Percentiles rank a stretch among this genome's conserved stretches.
Evolutionary conservation across 2,329 filamentous ascomycete species (phyloP).

Genomic region (Zymoseptoria brevis): DNA sequence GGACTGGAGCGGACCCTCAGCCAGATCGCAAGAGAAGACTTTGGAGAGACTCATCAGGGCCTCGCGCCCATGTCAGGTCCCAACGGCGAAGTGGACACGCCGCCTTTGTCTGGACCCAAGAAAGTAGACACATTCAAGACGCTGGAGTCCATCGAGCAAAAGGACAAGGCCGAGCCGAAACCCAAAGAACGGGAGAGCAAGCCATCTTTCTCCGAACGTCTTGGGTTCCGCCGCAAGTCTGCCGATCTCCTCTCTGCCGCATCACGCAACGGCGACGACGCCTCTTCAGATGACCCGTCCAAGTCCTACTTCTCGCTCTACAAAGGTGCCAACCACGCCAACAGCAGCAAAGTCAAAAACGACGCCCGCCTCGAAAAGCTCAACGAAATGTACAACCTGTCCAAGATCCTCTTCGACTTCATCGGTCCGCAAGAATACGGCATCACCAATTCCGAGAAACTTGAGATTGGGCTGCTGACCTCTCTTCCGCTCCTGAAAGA

Average conservation of each 20-base stretch:
- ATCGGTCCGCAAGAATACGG: constrained; percentile 98
- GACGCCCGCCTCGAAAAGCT: constrained; percentile 82
- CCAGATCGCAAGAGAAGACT: constrained; percentile 26
- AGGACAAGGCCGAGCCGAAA: background rate
- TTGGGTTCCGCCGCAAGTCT: constrained; percentile 48
- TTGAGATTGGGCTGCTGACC: constrained; percentile 95
- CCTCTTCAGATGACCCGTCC: constrained; percentile 35
- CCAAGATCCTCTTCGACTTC: constrained; percentile 95
- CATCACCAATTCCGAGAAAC: constrained; percentile 88
- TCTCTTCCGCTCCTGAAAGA: constrained; percentile 90
- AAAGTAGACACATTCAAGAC: constrained; percentile 18
- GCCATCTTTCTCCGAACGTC: constrained; percentile 36
- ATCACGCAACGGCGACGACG: constrained; percentile 2
- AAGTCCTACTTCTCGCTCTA: constrained; percentile 84
- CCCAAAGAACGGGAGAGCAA: constrained; percentile 6
- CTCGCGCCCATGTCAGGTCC: constrained; percentile 9
- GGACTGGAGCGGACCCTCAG: constrained; percentile 26
- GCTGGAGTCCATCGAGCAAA: constrained; percentile 1
- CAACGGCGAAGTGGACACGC: constrained; percentile 7
- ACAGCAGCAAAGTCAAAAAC: constrained; percentile 61
- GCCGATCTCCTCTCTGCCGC: constrained; percentile 31
- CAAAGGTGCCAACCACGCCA: constrained; percentile 54
- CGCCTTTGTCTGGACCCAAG: constrained; percentile 15
- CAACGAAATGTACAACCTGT: constrained; percentile 83
- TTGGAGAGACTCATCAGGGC: constrained; percentile 25